Evolutionary conservation across 2,329 filamentous ascomycete species (phyloP), one percentile per base, ranked within the genome.

Genomic region (Penicillium expansum): DNA sequence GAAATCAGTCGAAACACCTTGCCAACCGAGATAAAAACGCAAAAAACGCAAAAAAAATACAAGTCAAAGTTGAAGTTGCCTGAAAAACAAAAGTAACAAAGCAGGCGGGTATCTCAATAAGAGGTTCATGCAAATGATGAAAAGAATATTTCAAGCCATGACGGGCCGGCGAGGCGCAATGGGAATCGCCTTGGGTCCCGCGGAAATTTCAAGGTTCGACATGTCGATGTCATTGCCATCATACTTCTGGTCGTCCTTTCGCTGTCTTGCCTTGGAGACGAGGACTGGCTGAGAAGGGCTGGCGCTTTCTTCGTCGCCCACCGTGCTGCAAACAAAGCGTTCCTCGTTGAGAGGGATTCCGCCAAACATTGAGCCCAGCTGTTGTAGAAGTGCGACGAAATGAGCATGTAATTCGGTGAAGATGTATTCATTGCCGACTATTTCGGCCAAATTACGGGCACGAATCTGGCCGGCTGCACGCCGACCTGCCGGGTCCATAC

Each of bases 371-470:
- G 71, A 69, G 10, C 78, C 75, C 24, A 81, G 65, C 57, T 78
- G 76, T 57, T 77, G 76, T 7, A 81, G 66, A n/a, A 81, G 64
- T n/a, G 73, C 75, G 18, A 80, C 77, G 67, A 85, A 85, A 52
- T 80, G 74, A 32, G 77, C 78, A 67, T 85, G 83, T 9, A 85
- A 69, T 60, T 83, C 80, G 11, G 83, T 79, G 62, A 85, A 85
- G 62, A 85, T 81, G 69, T 80, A 79, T 56, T 83, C 81, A 55
- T 83, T 80, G 37, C 82, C 83, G 6, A 83, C 80, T 48, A 85
- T 83, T 65, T 85, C 83, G 14, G 80, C 78, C n/a, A 85, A 71
- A 53, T 80, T 82, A 59, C 83, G 79, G 22, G 82, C 81, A 47
- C 80, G 79, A 63, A 82, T 80, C 54, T 82, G 80, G 47, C 80